phyloP scores from a whole-genome alignment of 1,139 yeast genomes.

The Magnusiomyces sp. region DNA sequence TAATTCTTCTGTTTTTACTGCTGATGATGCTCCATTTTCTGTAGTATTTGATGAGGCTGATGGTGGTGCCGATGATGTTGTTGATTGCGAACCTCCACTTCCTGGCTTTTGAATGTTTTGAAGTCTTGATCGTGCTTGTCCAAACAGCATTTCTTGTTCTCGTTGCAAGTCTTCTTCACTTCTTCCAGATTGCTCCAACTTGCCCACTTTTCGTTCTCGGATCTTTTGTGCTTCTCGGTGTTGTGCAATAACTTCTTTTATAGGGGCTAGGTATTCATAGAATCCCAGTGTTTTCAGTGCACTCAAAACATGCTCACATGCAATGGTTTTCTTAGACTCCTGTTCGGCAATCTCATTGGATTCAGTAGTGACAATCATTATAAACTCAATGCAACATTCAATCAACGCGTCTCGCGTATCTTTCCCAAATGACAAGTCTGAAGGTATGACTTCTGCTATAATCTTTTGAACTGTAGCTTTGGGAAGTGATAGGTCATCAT shows the following conservation, averaged over 20 bases:
- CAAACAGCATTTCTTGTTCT: conserved; percentile 89
- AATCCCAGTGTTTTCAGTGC: conserved; percentile 88
- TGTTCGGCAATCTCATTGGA: conserved; percentile 94
- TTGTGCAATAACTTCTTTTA: conserved; percentile 72
- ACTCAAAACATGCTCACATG: conserved; percentile 89
- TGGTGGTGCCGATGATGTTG: neutral
- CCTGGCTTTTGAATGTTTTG: conserved; percentile 25
- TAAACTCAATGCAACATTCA: conserved; percentile 92
- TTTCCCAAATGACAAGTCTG: conserved; percentile 78
- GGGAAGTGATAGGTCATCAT: conserved; percentile 6
- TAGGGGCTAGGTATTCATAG: conserved; percentile 71
- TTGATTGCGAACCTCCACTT: neutral
- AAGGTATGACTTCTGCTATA: conserved; percentile 78
- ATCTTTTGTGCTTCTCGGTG: conserved; percentile 73
- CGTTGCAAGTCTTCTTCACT: conserved; percentile 84
- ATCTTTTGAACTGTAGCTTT: conserved; percentile 92
- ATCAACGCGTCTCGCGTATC: conserved; percentile 94
- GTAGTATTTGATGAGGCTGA: neutral
- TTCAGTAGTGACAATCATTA: conserved; percentile 89
- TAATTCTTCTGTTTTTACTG: no score
- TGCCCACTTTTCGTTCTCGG: conserved; percentile 87
- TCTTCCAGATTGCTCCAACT: conserved; percentile 86
- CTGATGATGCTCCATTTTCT: neutral
- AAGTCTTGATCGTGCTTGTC: conserved; percentile 64
- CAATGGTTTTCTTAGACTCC: conserved; percentile 92